A percentile compares a stretch with the other conserved stretches of the same genome.
Evolutionary conservation across 2,329 filamentous ascomycete species (phyloP).

Genomic region (Paradendryphiella salina): DNA sequence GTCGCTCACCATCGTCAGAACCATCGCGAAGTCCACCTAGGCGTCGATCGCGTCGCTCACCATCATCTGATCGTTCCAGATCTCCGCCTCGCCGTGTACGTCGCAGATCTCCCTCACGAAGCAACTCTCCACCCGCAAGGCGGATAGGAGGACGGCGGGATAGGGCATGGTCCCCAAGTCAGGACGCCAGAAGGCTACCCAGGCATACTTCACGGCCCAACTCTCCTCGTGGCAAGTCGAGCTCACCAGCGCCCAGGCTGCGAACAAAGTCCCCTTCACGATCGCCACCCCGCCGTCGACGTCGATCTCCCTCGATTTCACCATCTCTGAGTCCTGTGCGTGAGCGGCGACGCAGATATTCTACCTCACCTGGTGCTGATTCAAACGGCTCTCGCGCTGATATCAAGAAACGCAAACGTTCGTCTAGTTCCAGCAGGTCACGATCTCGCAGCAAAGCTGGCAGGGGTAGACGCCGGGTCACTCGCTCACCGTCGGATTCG

Average conservation of each 20-base stretch:
- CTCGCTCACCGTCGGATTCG: constrained; percentile 26
- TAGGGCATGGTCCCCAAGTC: constrained; percentile 39
- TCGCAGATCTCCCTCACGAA: constrained; percentile 21
- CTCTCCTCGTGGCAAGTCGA: constrained; percentile 54
- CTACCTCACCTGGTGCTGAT: constrained; percentile 48
- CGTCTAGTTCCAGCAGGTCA: constrained; percentile 47
- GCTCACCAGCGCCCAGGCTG: constrained; percentile 59
- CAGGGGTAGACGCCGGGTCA: constrained; percentile 22
- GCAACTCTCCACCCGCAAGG: constrained; percentile 22
- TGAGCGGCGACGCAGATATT: constrained; percentile 51
- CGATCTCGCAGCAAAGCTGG: constrained; percentile 29
- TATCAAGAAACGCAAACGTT: constrained; percentile 53
- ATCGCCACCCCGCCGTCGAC: constrained; percentile 42
- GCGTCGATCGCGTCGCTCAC: constrained; percentile 34
- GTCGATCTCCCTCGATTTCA: constrained; percentile 44
- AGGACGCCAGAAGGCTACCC: constrained; percentile 35
- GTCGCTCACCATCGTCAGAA: constrained; percentile 19
- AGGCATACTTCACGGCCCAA: constrained; percentile 53
- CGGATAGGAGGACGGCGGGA: constrained; percentile 30
- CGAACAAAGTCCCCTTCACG: constrained; percentile 40
- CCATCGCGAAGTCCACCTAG: constrained; percentile 33
- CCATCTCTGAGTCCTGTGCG: constrained; percentile 48
- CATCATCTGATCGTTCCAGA: constrained; percentile 37
- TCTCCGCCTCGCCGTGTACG: constrained; percentile 31
- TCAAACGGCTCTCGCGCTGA: constrained; percentile 53